Evolutionary conservation across 1,139 yeast genomes (phyloP), one percentile per base, ranked within the genome.

Genomic region (Pichia sp.): DNA sequence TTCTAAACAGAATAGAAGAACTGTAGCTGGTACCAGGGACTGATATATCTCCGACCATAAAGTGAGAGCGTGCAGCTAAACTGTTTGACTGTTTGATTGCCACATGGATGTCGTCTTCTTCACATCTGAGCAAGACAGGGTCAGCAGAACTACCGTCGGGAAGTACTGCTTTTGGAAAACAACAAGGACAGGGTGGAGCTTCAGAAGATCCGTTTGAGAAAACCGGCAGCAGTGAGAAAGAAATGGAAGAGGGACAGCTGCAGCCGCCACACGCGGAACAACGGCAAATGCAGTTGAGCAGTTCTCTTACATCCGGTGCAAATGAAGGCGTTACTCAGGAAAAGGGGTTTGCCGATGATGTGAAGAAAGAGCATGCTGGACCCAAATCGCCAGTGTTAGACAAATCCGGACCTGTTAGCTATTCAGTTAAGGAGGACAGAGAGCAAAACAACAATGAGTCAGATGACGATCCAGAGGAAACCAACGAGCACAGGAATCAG

Each of bases 401-500:
- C 41, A n/a, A n/a, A 36, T 15, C 16, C 41, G n/a, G 16, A 6
- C 13, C 41, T 11, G 44, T 13, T 3, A 36, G 30, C 31, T 13
- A 30, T 15, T 19, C 50, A 13, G 32, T 32, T 13, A 29, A 47
- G 15, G 40, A 48, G 13, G 8, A 13, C 11, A 38, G 44, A 15
- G 47, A 49, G 15, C 5, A 19, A 31, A 45, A 42, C 36, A 55
- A 49, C 11, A 54, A 44, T 11, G 11, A n/a, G n/a, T 13, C 15
- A 15, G 47, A 31, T 8, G 31, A 44, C 23, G 31, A 31, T 40
- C 29, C 32, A 26, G 42, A 34, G 6, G 13, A 30, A 34, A 30
- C 23, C 8, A 31, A 16, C 38, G 23, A 31, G 2, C 34, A 31
- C 23, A 30, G 8, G 34, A 45, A 45, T 31, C 42, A 15, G 45